Evolutionary conservation across 805 yeast genomes (phyloP), one percentile per base, ranked within the genome.

Genomic region (Saccharomycopsis malanga): DNA sequence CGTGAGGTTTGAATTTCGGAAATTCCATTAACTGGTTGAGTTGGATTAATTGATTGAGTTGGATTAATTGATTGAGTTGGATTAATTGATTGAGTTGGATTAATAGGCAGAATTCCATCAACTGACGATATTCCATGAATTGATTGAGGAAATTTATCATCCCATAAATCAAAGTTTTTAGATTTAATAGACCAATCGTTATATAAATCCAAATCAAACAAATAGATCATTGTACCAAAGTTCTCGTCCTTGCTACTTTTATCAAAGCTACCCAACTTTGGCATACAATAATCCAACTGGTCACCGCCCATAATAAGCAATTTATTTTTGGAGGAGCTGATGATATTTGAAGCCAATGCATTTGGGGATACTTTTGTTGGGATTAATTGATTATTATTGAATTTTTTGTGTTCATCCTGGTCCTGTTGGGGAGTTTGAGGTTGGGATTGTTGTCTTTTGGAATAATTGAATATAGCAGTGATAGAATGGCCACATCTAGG

Each of bases 251-350:
- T 67, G 46, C 69, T 76, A 42, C 76, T 71, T 14, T 79, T 76
- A 46, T 76, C 77, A 48, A 74, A 67, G 58, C 77, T 69, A 4
- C 64, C 68, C 49, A 70, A 72, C 22, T 70, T 70, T 23, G 67
- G 60, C 39, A 66, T 63, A 5, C 81, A 79, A 57, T 76, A 80
- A 59, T 85, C 91, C 53, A 77, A 74, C 55, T 79, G 75, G 63
- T 87, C 95, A 49, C 98, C 98, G 38, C 98, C 98, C 85, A 94
- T 81, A 14, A 91, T 76, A 10, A 89, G 60, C 30, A 91, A 59
- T 63, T 81, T 85, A 58, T 86, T 77, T 52, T 76, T 77, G 22
- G 45, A 39, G 17, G 15, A 5, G 22, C 36, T 32, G 20, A 47
- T 15, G 30, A 45, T 34, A 22, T 25, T 41, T 2, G 49, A 44